Evolutionary conservation across 257 asterid species (phyloP).

Genomic region (Gentiana macrophylla): DNA sequence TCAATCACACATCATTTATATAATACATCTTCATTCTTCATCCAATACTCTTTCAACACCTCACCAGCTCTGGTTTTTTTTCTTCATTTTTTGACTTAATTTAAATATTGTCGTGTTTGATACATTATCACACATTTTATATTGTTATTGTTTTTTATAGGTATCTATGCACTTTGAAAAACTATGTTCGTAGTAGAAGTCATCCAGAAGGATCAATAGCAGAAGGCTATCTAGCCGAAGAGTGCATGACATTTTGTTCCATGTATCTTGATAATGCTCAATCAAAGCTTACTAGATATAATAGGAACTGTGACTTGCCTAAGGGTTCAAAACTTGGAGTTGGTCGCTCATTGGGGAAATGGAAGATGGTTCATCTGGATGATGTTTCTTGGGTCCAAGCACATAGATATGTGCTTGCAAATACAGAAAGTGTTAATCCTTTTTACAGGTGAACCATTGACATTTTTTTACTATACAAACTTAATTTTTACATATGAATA

Average conservation of each 20-base stretch:
- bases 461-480: too few species aligned
- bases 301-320: not conserved
- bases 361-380: not conserved
- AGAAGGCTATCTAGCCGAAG: constrained; percentile 5
- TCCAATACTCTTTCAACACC: too few species aligned
- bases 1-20: too few species aligned
- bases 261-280: constrained; percentile 7
- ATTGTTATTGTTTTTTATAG: not conserved
- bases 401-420: constrained; percentile 7
- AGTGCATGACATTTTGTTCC: constrained; percentile 12
- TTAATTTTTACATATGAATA: too few species aligned
- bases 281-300: constrained; percentile 1
- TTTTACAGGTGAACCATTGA: not conserved
- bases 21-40: too few species aligned
- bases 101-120: not conserved
- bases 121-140: not conserved
- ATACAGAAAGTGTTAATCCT: not conserved
- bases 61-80: not conserved
- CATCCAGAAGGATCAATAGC: constrained; percentile 9
- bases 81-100: not conserved
- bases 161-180: constrained; percentile 4
- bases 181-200: constrained; percentile 1
- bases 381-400: constrained; percentile 1
- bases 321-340: too few species aligned
- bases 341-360: not conserved